Conservation (phyloP, 495 filamentous ascomycete genomes). For the Tetracladium setigerum region DNA sequence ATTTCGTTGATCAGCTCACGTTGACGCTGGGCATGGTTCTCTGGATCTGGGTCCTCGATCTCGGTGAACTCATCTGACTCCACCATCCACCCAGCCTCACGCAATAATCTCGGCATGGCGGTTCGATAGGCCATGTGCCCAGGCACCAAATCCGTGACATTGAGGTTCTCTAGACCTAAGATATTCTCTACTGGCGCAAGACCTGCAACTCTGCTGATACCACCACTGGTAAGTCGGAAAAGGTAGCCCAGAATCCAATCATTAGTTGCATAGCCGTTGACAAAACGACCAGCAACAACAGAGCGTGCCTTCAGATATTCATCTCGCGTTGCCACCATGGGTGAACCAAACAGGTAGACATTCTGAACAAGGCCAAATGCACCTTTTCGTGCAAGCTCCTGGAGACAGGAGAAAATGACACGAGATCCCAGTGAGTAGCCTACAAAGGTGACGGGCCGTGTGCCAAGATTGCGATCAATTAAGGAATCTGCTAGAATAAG, state of each 20-base stretch:
- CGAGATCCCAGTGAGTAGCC: slow-evolving; percentile 90
- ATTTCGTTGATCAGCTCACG: slow-evolving; percentile 93
- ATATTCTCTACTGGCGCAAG: slow-evolving; percentile 72
- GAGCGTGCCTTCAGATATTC: slow-evolving; percentile 77
- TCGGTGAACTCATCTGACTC: slow-evolving; percentile 92
- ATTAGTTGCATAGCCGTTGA: slow-evolving; percentile 90
- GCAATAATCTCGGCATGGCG: slow-evolving; percentile 81
- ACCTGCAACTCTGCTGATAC: slow-evolving; percentile 87
- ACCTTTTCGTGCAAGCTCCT: slow-evolving; percentile 78
- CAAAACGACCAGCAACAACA: slow-evolving; percentile 81
- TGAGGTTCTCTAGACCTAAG: slow-evolving; percentile 79
- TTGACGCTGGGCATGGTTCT: slow-evolving; percentile 82
- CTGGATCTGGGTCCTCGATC: slow-evolving; percentile 95
- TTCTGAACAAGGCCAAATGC: slow-evolving; percentile 92
- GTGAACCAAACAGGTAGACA: slow-evolving; percentile 89
- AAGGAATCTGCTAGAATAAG: slow-evolving; percentile 94
- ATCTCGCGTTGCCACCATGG: slow-evolving; percentile 84
- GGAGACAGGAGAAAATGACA: slow-evolving; percentile 88
- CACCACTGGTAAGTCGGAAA: slow-evolving; percentile 89
- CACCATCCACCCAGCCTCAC: slow-evolving; percentile 81
- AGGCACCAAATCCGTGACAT: slow-evolving; percentile 77
- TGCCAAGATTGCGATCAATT: slow-evolving; percentile 85
- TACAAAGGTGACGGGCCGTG: slow-evolving; percentile 87
- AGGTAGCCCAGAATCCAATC: slow-evolving; percentile 99
- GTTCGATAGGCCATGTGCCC: slow-evolving; percentile 96